A percentile compares a stretch with the other conserved stretches of the same genome.
Conservation (phyloP, 768 basidiomycete genomes). For the Boletus reticulatus region DNA sequence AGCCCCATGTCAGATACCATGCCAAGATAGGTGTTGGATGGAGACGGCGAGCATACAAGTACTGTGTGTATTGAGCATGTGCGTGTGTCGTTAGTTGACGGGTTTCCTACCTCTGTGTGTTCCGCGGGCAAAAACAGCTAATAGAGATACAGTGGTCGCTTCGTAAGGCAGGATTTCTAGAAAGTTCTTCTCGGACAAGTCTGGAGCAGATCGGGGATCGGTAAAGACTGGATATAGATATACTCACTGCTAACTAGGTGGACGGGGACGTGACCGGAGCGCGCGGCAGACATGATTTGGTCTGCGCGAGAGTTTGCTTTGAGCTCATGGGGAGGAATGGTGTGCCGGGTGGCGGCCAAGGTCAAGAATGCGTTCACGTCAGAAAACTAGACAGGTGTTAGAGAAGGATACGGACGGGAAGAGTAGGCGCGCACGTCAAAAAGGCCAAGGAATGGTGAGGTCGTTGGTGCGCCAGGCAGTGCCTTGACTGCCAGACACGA, state of each 20-base stretch:
- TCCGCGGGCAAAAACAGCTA: constrained; percentile 67
- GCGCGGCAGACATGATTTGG: constrained; percentile 72
- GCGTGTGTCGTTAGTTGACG: background rate
- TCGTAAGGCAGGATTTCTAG: constrained; percentile 60
- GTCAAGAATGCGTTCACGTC: constrained; percentile 89
- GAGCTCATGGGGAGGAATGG: constrained; percentile 58
- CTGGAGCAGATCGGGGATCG: constrained; percentile 35
- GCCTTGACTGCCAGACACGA: constrained; percentile 63
- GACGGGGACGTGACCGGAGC: constrained; percentile 70
- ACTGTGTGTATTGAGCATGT: constrained; percentile 35
- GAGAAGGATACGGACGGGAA: background rate
- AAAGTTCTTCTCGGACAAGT: constrained; percentile 84
- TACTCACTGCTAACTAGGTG: constrained; percentile 73
- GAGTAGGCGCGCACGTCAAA: constrained; percentile 61
- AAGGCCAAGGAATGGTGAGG: constrained; percentile 48
- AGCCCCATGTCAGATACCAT: constrained; percentile 74
- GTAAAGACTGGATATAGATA: background rate
- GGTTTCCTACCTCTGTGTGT: constrained; percentile 60
- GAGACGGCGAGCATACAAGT: constrained; percentile 49
- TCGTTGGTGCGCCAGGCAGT: constrained; percentile 19
- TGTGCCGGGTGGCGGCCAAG: constrained; percentile 76
- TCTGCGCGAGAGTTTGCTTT: constrained; percentile 57
- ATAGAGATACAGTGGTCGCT: constrained; percentile 59
- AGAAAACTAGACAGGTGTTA: constrained; percentile 53
- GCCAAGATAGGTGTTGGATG: constrained; percentile 53